Evolutionary conservation across 2,329 filamentous ascomycete species (phyloP), one percentile per base, ranked within the genome.

Genomic region (Fusarium keratoplasticum): DNA sequence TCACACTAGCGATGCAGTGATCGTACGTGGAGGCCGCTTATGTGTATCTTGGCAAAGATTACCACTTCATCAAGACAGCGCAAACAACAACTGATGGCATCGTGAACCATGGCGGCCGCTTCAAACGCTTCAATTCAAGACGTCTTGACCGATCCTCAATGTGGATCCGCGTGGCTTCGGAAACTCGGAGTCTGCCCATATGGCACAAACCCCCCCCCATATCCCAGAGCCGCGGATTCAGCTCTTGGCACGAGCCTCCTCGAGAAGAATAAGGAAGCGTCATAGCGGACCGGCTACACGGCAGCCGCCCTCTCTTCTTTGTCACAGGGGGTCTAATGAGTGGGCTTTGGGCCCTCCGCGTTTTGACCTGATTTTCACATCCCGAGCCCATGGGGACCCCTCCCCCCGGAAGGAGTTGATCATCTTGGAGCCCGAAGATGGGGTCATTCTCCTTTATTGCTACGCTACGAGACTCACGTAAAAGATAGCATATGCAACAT

Each of bases 381-480:
- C 16, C 61, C n/a, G n/a, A 65, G 44, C 62, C 55, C 55, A 31
- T 63, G 67, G 63, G 58, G 67, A 44, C 35, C 36, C 22, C n/a
- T 50, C 42, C 20, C 18, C 62, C 57, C 38, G 7, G 16, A 27
- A 38, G 36, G 27, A 22, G 29, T 18, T 58, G 55, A 44, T 54
- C 5, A 10, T 42, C 18, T 9, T 38, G 52, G n/a, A 38, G 47
- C 55, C 55, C 1, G 6, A 47, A 2, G 18, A 27, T 14, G 40
- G 11, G 14, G 20, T 35, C 29, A 29, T 14, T 35, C 13, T n/a
- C 35, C 4, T 38, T 36, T n/a, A 16, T 7, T 29, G 47, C 10
- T 38, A 47, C 33, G 11, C 31, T 29, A 13, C 8, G 8, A 14
- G 6, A 5, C 5, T n/a, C 29, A 38, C 25, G 18, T 64, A 55